phyloP scores from a whole-genome alignment of 257 asterid genomes.

The Solanum medicagineum region DNA sequence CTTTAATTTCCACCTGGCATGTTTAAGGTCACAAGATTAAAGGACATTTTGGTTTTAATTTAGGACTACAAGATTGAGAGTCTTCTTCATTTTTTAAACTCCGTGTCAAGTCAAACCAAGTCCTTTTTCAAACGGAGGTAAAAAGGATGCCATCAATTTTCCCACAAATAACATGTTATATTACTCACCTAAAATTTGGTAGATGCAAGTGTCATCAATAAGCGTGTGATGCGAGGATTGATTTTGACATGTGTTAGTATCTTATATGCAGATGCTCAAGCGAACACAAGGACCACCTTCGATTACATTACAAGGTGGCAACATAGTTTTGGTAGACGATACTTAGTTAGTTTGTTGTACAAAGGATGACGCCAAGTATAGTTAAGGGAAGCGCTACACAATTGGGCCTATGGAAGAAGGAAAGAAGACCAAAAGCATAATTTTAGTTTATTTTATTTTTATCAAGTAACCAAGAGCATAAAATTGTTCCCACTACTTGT shows the following conservation, averaged over 20 bases:
- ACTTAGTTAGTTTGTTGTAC: not conserved
- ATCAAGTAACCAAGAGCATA: not conserved
- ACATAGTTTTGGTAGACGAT: not conserved
- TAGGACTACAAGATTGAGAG: no score
- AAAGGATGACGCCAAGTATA: not conserved
- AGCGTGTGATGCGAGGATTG: not conserved
- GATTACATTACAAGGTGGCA: not conserved
- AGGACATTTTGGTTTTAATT: no score
- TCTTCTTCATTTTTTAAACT: no score
- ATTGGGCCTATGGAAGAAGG: not conserved
- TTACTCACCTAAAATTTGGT: not conserved
- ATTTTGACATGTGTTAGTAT: not conserved
- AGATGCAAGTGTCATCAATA: not conserved
- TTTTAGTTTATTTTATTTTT: no score
- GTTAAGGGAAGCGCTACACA: not conserved
- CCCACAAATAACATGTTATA: not conserved
- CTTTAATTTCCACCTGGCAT: no score
- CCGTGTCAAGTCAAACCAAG: no score
- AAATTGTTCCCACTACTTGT: not conserved
- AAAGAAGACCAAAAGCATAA: not conserved
- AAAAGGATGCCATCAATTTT: not conserved
- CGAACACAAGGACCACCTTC: not conserved
- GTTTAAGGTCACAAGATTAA: no score
- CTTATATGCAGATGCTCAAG: not conserved
- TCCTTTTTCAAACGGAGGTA: no score